These are phyloP conservation scores for Ehretia macrophylla DNA, from an alignment of 257 asterid genomes.

Conservation along the genomic window DNA sequence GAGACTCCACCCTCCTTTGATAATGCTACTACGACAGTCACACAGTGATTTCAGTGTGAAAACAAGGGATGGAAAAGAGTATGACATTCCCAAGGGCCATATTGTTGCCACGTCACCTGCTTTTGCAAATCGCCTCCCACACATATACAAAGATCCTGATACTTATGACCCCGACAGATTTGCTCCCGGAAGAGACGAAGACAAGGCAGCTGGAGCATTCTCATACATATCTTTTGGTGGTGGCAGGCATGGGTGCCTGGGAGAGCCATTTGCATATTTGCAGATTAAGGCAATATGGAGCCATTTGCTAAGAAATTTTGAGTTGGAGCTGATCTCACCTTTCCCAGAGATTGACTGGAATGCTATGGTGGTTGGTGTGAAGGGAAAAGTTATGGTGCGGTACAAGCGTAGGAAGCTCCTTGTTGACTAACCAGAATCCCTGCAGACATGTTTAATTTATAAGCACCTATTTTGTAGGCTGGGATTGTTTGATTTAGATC, in stretches of 20 bases:
- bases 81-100: slow-evolving; percentile 52
- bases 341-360: slow-evolving; percentile 61
- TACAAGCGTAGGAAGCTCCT: slow-evolving; percentile 28
- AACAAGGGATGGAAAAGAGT: slow-evolving; percentile 71
- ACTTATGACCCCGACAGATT: slow-evolving; percentile 83
- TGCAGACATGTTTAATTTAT: background rate
- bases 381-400: slow-evolving; percentile 41
- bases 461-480: background rate
- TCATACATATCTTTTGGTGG: slow-evolving; percentile 94
- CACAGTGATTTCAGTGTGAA: slow-evolving; percentile 76
- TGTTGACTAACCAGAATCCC: background rate
- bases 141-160: slow-evolving; percentile 68
- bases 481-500: background rate
- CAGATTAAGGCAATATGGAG: slow-evolving; percentile 97
- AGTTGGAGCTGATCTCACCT: slow-evolving; percentile 43
- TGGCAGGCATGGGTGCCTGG: slow-evolving; percentile 92
- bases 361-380: slow-evolving; percentile 57
- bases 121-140: slow-evolving; percentile 42
- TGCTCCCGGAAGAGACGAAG: slow-evolving; percentile 84
- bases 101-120: slow-evolving; percentile 34
- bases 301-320: slow-evolving; percentile 86
- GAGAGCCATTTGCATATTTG: slow-evolving; percentile 94
- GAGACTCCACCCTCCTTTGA: slow-evolving; percentile 92
- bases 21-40: slow-evolving; percentile 84
- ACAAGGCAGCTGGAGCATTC: slow-evolving; percentile 84